Base-by-base conservation (phyloP, 805 yeast species). In the Nakazawaea populi region DNA sequence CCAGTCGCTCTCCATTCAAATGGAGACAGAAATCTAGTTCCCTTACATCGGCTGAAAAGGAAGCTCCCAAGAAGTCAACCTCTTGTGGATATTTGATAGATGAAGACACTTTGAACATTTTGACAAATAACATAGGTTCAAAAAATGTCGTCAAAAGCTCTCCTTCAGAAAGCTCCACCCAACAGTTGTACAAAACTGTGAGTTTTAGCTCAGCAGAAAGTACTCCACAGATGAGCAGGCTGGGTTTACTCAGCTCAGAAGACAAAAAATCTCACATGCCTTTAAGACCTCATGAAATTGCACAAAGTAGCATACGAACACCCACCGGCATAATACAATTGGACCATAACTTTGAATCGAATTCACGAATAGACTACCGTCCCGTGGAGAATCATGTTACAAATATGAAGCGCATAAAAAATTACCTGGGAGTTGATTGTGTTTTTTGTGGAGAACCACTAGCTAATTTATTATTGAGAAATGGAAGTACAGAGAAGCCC, bases 401-500 rank as follows among this genome's bases (percentile, higher is more conserved):
- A 9, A 48, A 48, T 39, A 42, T 12, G 34, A n/a, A 27, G 8
- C 4, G 28, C 28, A 2, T 24, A 28, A 41, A 27, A 40, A 49
- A 45, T 32, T 30, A 31, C 4, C 10, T 29, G 7, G 34, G 38
- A 12, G 27, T 12, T 8, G 24, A 32, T 5, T 63, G 68, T 36
- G 46, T 57, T 4, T 59, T 83, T 12, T 83, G 89, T 59, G 74
- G 74, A 6, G 82, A 82, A 47, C 68, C 72, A 2, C 61, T 82
- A 4, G 69, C 71, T 14, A 74, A 45, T 65, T 76, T 30, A 63
- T 63, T 18, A 68, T 73, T 9, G 83, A 75, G 56, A 9, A 32
- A 28, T 4, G 29, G 40, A 5, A 55, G 52, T 6, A 48, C 55
- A 7, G 72, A 68, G 51, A 70, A 67, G 43, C 62, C 80, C 1